phyloP scores from a whole-genome alignment of 768 basidiomycete species.

The Rhodotorula diobovata region DNA sequence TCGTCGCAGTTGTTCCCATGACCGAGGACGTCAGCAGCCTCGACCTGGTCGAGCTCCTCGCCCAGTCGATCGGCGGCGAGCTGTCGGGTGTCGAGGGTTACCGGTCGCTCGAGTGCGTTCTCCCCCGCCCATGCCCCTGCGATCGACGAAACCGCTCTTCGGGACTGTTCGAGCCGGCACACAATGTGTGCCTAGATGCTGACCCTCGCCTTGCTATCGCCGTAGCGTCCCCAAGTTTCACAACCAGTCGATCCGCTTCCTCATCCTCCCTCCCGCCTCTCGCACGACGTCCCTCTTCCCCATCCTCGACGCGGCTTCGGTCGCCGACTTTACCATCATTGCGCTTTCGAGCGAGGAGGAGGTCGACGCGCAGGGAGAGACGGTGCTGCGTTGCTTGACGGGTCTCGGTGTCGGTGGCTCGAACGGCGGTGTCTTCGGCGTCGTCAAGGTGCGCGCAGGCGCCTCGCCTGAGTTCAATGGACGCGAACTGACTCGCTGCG shows the following conservation, averaged over 20 bases:
- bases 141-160: too few species aligned
- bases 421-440: constrained; percentile 60
- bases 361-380: constrained; percentile 80
- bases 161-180: too few species aligned
- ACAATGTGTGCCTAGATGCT: neutral
- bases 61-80: constrained; percentile 58
- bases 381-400: constrained; percentile 77
- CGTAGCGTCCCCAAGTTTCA: constrained; percentile 72
- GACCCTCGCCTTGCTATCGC: neutral
- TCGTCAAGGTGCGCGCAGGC: constrained; percentile 29
- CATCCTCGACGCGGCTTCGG: constrained; percentile 76
- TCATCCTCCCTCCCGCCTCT: constrained; percentile 55
- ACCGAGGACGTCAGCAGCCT: constrained; percentile 61
- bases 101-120: constrained; percentile 26
- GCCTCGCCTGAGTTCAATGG: too few species aligned
- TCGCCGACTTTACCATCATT: constrained; percentile 84
- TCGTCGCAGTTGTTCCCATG: constrained; percentile 82
- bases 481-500: too few species aligned
- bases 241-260: constrained; percentile 74
- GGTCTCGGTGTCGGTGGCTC: constrained; percentile 84
- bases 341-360: constrained; percentile 74
- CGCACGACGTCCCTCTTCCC: constrained; percentile 55
- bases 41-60: constrained; percentile 58
- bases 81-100: constrained; percentile 49
- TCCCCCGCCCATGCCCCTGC: too few species aligned